Evolutionary conservation across 2,329 filamentous ascomycete genomes (phyloP).

Genomic region (Septoria petroselini): DNA sequence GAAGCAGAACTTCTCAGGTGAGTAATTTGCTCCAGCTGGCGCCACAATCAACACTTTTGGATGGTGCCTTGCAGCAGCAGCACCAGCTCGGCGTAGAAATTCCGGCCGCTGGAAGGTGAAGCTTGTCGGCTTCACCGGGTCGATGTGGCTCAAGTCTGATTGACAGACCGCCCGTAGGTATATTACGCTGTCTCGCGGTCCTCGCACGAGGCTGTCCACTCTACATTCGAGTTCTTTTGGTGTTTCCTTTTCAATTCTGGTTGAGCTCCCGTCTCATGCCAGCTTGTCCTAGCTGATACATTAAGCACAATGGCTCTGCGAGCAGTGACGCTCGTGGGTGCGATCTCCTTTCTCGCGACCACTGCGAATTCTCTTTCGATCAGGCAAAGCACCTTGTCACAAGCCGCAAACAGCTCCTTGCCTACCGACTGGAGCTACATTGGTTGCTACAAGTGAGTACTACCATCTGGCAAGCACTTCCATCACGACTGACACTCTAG

Average conservation of each 20-base stretch:
- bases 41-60: conserved; percentile 4
- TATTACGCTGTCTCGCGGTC: too few species aligned
- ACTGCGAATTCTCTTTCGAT: neutral
- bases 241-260: neutral
- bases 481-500: neutral
- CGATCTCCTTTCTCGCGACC: neutral
- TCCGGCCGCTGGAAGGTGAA: neutral
- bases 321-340: neutral
- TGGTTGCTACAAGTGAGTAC: conserved; percentile 27
- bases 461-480: neutral
- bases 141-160: too few species aligned
- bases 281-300: neutral
- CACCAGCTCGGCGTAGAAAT: neutral
- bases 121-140: too few species aligned
- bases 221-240: neutral
- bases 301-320: neutral
- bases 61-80: conserved; percentile 1
- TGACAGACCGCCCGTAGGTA: too few species aligned
- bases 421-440: conserved; percentile 27
- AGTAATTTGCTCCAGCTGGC: conserved; percentile 1
- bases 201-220: too few species aligned
- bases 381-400: conserved; percentile 12
- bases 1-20: conserved; percentile 2
- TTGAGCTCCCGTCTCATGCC: neutral
- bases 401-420: conserved; percentile 21